Evolutionary conservation across 129 eudicot species (phyloP), one percentile per base, ranked within the genome.

Genomic region (Escallonia rubra): DNA sequence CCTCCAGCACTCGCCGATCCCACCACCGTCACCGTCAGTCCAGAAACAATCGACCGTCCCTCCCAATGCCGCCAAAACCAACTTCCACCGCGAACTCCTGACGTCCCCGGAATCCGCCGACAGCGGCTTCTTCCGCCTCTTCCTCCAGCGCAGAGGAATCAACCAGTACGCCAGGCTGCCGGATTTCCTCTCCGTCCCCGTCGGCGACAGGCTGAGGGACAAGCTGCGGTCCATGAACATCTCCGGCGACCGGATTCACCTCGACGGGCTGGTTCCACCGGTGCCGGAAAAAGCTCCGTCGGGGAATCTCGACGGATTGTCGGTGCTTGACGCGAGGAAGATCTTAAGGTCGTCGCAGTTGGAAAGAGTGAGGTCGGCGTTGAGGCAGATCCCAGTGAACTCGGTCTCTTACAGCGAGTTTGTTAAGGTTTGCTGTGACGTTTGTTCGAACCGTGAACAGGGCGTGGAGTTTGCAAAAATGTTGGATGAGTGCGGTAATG

Each of bases 401-500:
- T 70, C 86, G 23, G 65, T 91, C 48, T 51, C 81, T 48, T 82
- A 82, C 70, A 47, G 65, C 7, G 96, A 91, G 58, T 87, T 74
- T 62, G 65, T 87, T 41, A 48, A 54, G 8, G 43, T 87, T 4
- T 87, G 96, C 67, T 38, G 66, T 15, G 80, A 79, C 15, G 71
- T 43, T 4, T 80, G 86, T 55, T 61, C 15, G 41, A 78, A 71
- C 66, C 50, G 63, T 4, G 92, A 81, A 6, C 76, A 69, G 61
- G 93, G 96, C 5, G 3, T 57, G 65, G 90, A 91, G 78, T 80
- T 83, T 43, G 86, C 96, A 0, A 85, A 79, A 74, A 66, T 59
- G 84, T 45, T 91, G 61, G 96, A 91, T 72, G 71, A 82, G 44
- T 79, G 83, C 2, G 97, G 95, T 3, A 83, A 79, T 75, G 96